phyloP scores from a whole-genome alignment of 2,329 filamentous ascomycete species.

The Penicillium aurantiogriseum region DNA sequence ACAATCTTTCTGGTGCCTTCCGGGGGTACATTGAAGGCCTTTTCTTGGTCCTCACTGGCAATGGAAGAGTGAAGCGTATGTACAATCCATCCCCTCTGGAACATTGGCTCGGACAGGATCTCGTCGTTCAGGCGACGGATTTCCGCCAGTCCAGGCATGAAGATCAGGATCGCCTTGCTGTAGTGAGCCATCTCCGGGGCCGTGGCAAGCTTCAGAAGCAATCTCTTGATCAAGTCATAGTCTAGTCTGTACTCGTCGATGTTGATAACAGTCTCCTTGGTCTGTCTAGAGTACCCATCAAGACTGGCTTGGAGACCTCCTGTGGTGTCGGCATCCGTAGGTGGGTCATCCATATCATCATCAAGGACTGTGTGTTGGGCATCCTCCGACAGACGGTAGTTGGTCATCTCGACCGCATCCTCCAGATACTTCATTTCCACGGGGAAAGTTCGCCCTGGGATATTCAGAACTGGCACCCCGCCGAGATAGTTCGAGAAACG shows the following conservation, averaged over 20 bases:
- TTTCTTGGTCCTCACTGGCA: constrained; percentile 92
- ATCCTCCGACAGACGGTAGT: constrained; percentile 68
- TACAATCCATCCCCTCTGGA: constrained; percentile 75
- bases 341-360: constrained; percentile 52
- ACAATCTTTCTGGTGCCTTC: constrained; percentile 86
- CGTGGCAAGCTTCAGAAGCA: constrained; percentile 73
- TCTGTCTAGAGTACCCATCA: constrained; percentile 71
- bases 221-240: constrained; percentile 76
- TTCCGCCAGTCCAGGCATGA: constrained; percentile 90
- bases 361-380: constrained; percentile 36
- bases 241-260: constrained; percentile 92
- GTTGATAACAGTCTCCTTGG: constrained; percentile 69
- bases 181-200: constrained; percentile 65
- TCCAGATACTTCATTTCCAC: constrained; percentile 86
- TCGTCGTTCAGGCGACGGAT: constrained; percentile 86
- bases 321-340: constrained; percentile 44
- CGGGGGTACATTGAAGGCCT: constrained; percentile 83
- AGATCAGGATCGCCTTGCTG: constrained; percentile 90
- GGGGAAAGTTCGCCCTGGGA: constrained; percentile 91
- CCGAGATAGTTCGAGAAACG: constrained; percentile 86
- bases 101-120: constrained; percentile 71
- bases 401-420: constrained; percentile 85
- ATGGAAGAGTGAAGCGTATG: constrained; percentile 93
- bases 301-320: constrained; percentile 64
- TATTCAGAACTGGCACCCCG: constrained; percentile 79